These are phyloP conservation scores for Scheffersomyces stambukii DNA, from an alignment of 1,139 yeast genomes.

Conservation along the genomic window DNA sequence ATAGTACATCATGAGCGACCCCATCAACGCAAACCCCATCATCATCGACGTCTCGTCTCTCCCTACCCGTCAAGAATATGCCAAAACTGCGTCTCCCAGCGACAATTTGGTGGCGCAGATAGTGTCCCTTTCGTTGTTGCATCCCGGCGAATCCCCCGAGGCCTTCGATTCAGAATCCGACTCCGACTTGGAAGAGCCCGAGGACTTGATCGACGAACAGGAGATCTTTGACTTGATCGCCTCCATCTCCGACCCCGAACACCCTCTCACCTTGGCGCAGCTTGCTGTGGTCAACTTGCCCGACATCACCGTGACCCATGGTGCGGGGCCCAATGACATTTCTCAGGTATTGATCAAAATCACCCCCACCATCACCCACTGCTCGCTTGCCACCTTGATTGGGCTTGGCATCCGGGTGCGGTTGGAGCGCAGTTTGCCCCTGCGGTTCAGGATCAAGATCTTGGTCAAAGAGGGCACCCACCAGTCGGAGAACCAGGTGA, in stretches of 20 bases:
- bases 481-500: conserved; percentile 93
- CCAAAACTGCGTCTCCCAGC: conserved; percentile 1
- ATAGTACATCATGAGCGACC: conserved; percentile 64
- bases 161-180: conserved; percentile 1
- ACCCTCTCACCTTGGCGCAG: conserved; percentile 92
- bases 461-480: conserved; percentile 88
- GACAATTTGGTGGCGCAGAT: conserved; percentile 6
- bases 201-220: conserved; percentile 70
- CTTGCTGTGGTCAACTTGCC: conserved; percentile 85
- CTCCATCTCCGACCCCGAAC: conserved; percentile 94
- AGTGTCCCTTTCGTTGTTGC: conserved; percentile 8
- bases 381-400: conserved; percentile 91
- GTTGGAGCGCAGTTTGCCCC: conserved; percentile 82
- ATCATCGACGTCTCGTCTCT: conserved; percentile 71
- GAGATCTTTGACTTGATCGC: conserved; percentile 66
- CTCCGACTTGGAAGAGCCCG: conserved; percentile 27
- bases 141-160: conserved; percentile 6
- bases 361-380: conserved; percentile 97
- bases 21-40: conserved; percentile 89
- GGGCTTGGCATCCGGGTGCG: conserved; percentile 94
- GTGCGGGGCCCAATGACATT: conserved; percentile 52
- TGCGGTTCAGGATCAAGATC: conserved; percentile 76
- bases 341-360: conserved; percentile 79
- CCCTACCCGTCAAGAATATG: conserved; percentile 54
- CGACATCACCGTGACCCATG: conserved; percentile 60